phyloP scores from a whole-genome alignment of 495 filamentous ascomycete species.

The Penicillium simplicissimum region DNA sequence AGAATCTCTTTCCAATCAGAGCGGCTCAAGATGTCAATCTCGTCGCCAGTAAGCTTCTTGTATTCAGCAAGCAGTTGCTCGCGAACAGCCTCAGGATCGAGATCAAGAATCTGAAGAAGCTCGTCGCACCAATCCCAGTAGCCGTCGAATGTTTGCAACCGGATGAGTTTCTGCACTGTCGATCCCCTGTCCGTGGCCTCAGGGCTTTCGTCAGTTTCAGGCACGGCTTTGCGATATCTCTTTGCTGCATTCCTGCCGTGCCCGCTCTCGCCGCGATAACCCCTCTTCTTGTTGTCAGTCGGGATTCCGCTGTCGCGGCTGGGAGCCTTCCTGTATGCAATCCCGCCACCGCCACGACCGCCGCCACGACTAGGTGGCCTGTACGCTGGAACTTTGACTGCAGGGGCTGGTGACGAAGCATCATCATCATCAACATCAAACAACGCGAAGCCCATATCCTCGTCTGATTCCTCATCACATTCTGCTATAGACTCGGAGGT shows the following conservation, averaged over 20 bases:
- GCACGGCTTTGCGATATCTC: neutral
- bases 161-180: conserved; percentile 1
- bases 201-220: neutral
- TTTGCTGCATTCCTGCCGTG: neutral
- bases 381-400: neutral
- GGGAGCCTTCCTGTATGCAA: too few relatives aligned
- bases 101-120: neutral
- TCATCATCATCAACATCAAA: neutral
- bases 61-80: neutral
- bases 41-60: neutral
- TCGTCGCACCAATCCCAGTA: conserved; percentile 12
- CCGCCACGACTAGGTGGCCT: too few relatives aligned
- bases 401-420: neutral
- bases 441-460: neutral
- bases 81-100: neutral
- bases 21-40: neutral
- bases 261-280: neutral
- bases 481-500: neutral
- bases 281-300: neutral
- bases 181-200: neutral
- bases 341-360: too few relatives aligned
- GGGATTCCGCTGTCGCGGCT: too few relatives aligned
- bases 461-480: neutral
- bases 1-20: neutral
- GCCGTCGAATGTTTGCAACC: conserved; percentile 2